phyloP scores from a whole-genome alignment of 805 yeast genomes.

The Brettanomyces nanus region DNA sequence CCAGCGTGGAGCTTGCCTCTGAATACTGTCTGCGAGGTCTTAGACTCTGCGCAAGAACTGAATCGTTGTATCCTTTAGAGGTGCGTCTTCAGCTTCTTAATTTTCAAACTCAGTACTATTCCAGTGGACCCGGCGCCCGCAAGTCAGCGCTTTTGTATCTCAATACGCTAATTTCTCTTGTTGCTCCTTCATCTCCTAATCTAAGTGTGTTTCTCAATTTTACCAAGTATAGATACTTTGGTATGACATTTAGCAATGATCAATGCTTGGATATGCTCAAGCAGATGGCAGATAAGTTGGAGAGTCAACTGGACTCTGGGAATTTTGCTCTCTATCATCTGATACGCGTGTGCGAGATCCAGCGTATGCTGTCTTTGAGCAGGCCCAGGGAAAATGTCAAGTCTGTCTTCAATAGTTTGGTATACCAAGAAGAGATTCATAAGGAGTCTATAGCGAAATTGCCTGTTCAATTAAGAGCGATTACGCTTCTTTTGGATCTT shows the following conservation, averaged over 20 bases:
- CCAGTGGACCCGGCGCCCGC: constrained; percentile 12
- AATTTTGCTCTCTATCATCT: constrained; percentile 17
- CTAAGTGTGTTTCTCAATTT: constrained; percentile 25
- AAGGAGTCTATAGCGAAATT: constrained; percentile 1
- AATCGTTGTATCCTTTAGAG: constrained; percentile 16
- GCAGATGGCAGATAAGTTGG: constrained; percentile 8
- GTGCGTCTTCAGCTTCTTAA: constrained; percentile 30
- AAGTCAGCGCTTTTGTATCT: constrained; percentile 26
- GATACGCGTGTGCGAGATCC: constrained; percentile 23
- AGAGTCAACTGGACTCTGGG: constrained; percentile 3
- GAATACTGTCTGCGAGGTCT: constrained; percentile 25
- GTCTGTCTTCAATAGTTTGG: constrained; percentile 12
- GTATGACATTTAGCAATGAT: constrained; percentile 19
- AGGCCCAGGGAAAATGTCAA: constrained; percentile 17
- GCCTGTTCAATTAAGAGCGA: constrained; percentile 29
- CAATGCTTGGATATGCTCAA: constrained; percentile 18
- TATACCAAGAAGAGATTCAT: constrained; percentile 5
- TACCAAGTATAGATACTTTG: constrained; percentile 25
- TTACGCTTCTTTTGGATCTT: constrained; percentile 21
- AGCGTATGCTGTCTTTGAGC: constrained; percentile 26
- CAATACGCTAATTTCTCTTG: constrained; percentile 19
- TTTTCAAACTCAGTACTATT: constrained; percentile 28
- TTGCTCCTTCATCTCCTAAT: constrained; percentile 4
- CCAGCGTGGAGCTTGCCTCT: constrained; percentile 32
- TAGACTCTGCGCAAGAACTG: constrained; percentile 16